These are phyloP conservation scores for Cladobotryum protrusum DNA, from an alignment of 2,329 filamentous ascomycete genomes.

Conservation along the genomic window DNA sequence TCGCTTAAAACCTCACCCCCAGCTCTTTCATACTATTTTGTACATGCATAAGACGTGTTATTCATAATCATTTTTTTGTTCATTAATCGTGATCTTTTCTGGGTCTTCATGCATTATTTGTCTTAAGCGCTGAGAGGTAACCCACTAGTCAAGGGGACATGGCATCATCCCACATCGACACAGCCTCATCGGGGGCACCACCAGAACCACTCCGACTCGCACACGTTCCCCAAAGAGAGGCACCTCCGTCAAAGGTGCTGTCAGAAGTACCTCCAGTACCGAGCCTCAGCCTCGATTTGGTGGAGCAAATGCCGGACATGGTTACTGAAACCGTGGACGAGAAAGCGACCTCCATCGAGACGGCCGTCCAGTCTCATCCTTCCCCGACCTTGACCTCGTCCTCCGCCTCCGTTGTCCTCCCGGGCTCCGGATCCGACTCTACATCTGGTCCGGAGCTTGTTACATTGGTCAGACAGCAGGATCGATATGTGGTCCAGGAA, in stretches of 20 bases:
- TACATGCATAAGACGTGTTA: too few species aligned
- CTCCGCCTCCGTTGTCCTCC: neutral
- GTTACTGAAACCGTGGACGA: too few species aligned
- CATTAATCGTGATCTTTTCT: too few species aligned
- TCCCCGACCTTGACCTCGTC: neutral
- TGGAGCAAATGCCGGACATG: too few species aligned
- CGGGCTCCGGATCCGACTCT: neutral
- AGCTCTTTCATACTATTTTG: too few species aligned
- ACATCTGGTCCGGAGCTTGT: neutral
- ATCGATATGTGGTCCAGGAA: neutral
- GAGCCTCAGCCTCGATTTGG: neutral
- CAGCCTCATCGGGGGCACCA: constrained; percentile 9
- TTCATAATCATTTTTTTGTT: too few species aligned
- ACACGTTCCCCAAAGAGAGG: neutral
- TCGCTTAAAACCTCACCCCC: too few species aligned
- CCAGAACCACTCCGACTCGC: too few species aligned
- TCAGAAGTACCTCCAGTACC: neutral
- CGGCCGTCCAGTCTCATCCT: neutral
- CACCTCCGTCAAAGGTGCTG: constrained; percentile 1
- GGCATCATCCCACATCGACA: constrained; percentile 5
- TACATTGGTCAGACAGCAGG: constrained; percentile 1
- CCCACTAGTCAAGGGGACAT: neutral
- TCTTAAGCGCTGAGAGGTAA: too few species aligned
- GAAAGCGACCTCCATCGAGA: neutral
- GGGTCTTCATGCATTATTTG: too few species aligned